A percentile compares a stretch with the other conserved stretches of the same genome.
Conservation (phyloP, 2,329 filamentous ascomycete genomes). For the Exserohilum rostratum region DNA sequence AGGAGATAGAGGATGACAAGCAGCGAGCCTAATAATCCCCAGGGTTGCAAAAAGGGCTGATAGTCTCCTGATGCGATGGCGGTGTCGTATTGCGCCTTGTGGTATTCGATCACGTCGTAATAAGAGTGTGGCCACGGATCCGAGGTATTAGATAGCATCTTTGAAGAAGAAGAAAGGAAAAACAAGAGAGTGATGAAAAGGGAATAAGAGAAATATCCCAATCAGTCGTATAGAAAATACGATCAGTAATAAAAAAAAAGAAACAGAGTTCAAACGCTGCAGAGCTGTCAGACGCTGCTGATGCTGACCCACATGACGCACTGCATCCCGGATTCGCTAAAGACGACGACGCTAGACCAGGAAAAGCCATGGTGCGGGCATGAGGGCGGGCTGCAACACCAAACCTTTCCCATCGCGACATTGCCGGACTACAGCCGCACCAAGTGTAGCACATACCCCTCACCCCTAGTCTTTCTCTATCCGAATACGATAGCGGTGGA, state of each 20-base stretch:
- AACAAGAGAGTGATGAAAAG: conserved; percentile 4
- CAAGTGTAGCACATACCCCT: conserved; percentile 7
- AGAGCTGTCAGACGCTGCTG: conserved; percentile 13
- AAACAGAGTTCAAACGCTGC: not conserved
- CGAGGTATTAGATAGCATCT: conserved; percentile 19
- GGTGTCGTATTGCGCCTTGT: conserved; percentile 50
- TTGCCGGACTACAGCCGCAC: conserved; percentile 18
- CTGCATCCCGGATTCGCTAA: conserved; percentile 30
- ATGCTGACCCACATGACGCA: conserved; percentile 35
- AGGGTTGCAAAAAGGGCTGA: conserved; percentile 54
- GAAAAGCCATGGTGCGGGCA: conserved; percentile 15
- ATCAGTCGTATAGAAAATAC: conserved; percentile 3
- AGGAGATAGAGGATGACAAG: conserved; percentile 58
- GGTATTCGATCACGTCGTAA: conserved; percentile 42
- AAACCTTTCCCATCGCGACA: conserved; percentile 43
- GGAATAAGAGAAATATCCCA: too few relatives aligned
- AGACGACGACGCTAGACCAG: conserved; percentile 19
- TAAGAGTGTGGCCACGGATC: conserved; percentile 42
- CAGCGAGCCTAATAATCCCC: conserved; percentile 46
- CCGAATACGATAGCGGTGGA: not conserved
- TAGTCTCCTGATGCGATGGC: conserved; percentile 49
- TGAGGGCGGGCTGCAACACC: conserved; percentile 37
- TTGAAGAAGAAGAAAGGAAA: conserved; percentile 5
- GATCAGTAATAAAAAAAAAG: not conserved
- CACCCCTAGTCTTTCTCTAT: conserved; percentile 12